Base-by-base conservation (phyloP, 2,329 filamentous ascomycete species). In the Emmonsiellopsis sp. region DNA sequence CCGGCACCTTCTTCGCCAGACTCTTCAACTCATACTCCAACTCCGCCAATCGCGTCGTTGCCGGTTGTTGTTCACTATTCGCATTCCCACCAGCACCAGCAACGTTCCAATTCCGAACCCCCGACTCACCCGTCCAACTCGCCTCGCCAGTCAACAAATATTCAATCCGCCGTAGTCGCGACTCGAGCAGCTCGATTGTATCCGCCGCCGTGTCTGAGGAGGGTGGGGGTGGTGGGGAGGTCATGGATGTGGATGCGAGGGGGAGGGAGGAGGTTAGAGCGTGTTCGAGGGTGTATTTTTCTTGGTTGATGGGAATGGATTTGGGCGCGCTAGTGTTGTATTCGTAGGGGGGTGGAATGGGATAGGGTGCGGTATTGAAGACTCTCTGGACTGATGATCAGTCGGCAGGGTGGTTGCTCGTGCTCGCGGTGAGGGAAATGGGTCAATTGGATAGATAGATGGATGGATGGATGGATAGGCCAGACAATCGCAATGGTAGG, bases 161-260 rank as follows among this genome's bases (percentile, higher is more conserved):
- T 56, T 73, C 70, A 51, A 76, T 64, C 46, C 71, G 67, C 50
- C 66, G 69, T 9, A 76, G 65, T 49, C 73, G 73, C 8, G 67
- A 65, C 56, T 75, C 70, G 9, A 76, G 70, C 44, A 75, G 66
- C 51, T 73, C 69, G 15, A 73, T 69, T 3, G 71, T 73, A 16
- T 70, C 68, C 5, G 67, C 64, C 5, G 70, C 68, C 43, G 71
- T 63, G 8, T 49, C 46, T 30, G 35, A 30, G 34, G 46, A 40
- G 7, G 1, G 52, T 42, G 7, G 32, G 40, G 31, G 41, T 41
- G 38, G 51, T 35, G 9, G 11, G 3, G 34, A 16, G 20, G 42
- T 35, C 45, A 37, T 37, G 3, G 15, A 6, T 26, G 9, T 7
- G 32, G 9, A 48, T 20, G 45, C n/a, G 40, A 6, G 34, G 15